These are phyloP conservation scores for Parastagonospora nodorum DNA, from an alignment of 2,329 filamentous ascomycete genomes.

Conservation along the genomic window DNA sequence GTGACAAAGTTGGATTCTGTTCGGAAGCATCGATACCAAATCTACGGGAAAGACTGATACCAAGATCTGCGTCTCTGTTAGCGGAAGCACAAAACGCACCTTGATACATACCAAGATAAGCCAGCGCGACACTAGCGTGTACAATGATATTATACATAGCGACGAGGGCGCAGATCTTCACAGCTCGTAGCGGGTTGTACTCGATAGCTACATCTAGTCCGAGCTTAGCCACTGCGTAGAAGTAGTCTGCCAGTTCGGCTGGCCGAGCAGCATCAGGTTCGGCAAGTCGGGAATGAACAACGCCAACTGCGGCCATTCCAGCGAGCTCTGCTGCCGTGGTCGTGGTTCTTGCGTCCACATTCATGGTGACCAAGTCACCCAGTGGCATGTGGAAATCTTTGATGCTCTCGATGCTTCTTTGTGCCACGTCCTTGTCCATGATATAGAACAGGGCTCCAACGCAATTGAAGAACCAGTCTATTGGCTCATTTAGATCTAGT, in stretches of 20 bases:
- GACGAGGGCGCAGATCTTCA: slow-evolving; percentile 25
- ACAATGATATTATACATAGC: slow-evolving; percentile 26
- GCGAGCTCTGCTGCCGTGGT: slow-evolving; percentile 17
- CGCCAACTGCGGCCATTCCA: slow-evolving; percentile 22
- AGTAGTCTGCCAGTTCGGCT: slow-evolving; percentile 16
- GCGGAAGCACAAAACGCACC: background rate
- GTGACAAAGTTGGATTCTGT: background rate
- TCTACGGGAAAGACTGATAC: slow-evolving; percentile 15
- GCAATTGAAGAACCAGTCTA: slow-evolving; percentile 20
- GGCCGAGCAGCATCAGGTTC: slow-evolving; percentile 9
- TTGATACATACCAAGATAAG: slow-evolving; percentile 12
- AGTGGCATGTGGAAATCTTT: slow-evolving; percentile 4
- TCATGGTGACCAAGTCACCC: slow-evolving; percentile 8
- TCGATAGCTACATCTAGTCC: slow-evolving; percentile 21
- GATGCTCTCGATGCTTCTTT: slow-evolving; percentile 3
- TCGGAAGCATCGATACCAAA: slow-evolving; percentile 4
- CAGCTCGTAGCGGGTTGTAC: slow-evolving; percentile 19
- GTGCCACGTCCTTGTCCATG: slow-evolving; percentile 13
- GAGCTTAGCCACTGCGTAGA: slow-evolving; percentile 21
- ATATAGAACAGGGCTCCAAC: slow-evolving; percentile 21
- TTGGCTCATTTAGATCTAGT: slow-evolving; percentile 2
- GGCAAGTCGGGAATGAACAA: slow-evolving; percentile 10
- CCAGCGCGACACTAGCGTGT: slow-evolving; percentile 20
- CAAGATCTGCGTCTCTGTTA: slow-evolving; percentile 13
- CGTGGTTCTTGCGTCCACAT: background rate